Base-by-base conservation (phyloP, 768 basidiomycete species). In the Lactarius evosmus region DNA sequence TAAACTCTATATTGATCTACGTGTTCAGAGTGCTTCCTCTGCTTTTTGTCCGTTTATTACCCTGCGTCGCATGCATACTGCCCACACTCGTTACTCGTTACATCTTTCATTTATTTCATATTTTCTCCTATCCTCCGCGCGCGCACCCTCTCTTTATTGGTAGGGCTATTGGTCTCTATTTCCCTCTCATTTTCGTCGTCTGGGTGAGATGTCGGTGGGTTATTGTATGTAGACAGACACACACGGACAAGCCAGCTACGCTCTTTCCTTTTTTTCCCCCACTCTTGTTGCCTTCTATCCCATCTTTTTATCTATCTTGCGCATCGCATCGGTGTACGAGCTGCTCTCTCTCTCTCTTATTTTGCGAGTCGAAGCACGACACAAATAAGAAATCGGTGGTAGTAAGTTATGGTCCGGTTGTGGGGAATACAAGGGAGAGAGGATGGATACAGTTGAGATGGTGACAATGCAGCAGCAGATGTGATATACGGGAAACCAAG, bases 1-100 rank as follows among this genome's bases (percentile, higher is more conserved):
- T 58, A 58, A 63, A 40, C 17, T 58, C 16, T 14, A 33, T 53
- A 58, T 63, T 63, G 50, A 63, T 58, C 50, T 51, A 50, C 17
- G 46, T 38, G 44, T 32, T 61, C 60, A 25, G 50, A 52, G 38
- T 52, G 56, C 56, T 63, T 58, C 25, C 17, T n/a, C 22, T 53
- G 40, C 62, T 34, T 54, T 41, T 49, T 40, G 33, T 61, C 30
- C 46, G 11, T 32, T n/a, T n/a, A n/a, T n/a, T 49, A 56, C 50
- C 55, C 12, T 7, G 12, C 25, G 17, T 22, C 30, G 29, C 51
- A 30, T 34, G 34, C 40, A 58, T 62, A 40, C 11, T 40, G 52
- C 25, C 29, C 9, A 62, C 62, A 16, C 30, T 63, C 62, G 19
- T 63, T 57, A 36, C 54, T 38, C 36, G n/a, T n/a, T 25, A 25